These are phyloP conservation scores for Rosa lucieae DNA, from an alignment of 306 rosid species.

Conservation along the genomic window DNA sequence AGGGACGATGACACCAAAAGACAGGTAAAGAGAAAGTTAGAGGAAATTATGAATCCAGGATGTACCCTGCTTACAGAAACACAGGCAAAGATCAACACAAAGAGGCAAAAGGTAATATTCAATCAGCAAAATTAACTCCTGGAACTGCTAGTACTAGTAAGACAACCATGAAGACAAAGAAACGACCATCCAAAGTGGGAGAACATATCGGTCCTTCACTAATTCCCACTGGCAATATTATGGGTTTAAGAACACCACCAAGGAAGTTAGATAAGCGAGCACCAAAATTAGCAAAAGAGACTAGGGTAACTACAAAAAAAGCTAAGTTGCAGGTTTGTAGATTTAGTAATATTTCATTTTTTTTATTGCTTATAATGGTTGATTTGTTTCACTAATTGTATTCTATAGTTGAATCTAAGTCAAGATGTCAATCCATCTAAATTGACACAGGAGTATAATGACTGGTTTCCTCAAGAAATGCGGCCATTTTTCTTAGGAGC, in stretches of 20 bases:
- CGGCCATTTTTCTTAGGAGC: background rate
- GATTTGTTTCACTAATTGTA: too few species aligned
- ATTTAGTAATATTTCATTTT: too few species aligned
- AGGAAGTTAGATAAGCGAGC: too few species aligned
- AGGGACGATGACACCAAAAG: too few species aligned
- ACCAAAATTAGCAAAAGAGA: too few species aligned
- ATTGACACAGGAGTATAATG: background rate
- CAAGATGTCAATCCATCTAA: background rate
- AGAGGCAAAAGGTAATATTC: background rate
- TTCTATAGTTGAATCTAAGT: too few species aligned
- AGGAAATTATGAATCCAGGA: too few species aligned
- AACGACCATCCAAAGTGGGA: background rate
- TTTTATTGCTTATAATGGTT: too few species aligned
- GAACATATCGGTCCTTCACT: background rate
- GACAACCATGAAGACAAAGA: background rate
- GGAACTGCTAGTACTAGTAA: background rate
- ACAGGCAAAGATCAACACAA: background rate
- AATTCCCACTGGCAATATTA: background rate
- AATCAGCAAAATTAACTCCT: background rate
- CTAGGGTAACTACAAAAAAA: too few species aligned
- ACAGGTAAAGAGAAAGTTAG: too few species aligned
- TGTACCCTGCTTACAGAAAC: background rate
- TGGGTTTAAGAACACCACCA: too few species aligned
- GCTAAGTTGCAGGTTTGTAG: too few species aligned
- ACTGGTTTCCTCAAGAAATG: background rate